Conservation (phyloP, 2,329 filamentous ascomycete genomes). For the Alternaria gansuensis region DNA sequence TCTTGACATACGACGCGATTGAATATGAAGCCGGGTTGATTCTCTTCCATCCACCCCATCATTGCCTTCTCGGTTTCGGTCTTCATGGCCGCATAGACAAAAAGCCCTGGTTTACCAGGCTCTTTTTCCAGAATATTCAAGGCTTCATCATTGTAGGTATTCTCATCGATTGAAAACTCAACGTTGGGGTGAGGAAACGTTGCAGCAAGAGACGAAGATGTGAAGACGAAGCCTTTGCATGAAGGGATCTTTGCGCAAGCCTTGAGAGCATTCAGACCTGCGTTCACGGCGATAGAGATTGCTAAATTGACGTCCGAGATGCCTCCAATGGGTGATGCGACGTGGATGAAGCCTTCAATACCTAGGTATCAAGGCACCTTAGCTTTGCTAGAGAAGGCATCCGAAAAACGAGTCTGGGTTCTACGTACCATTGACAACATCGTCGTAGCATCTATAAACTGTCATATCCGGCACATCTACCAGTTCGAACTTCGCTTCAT, state of each 20-base stretch:
- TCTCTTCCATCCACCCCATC: constrained; percentile 58
- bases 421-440: constrained; percentile 40
- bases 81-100: constrained; percentile 60
- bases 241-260: constrained; percentile 54
- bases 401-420: neutral
- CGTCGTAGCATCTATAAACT: constrained; percentile 36
- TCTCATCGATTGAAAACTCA: constrained; percentile 46
- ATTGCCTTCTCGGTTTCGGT: constrained; percentile 57
- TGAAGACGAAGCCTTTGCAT: constrained; percentile 57
- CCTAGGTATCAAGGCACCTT: constrained; percentile 13
- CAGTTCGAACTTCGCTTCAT: constrained; percentile 38
- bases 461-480: constrained; percentile 45
- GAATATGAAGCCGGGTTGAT: constrained; percentile 56
- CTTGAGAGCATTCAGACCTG: constrained; percentile 53
- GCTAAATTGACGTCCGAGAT: constrained; percentile 50
- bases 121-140: constrained; percentile 41
- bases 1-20: constrained; percentile 49
- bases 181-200: constrained; percentile 49
- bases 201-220: constrained; percentile 54
- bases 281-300: constrained; percentile 53
- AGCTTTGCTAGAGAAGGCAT: neutral
- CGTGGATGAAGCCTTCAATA: constrained; percentile 56
- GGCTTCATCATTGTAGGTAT: constrained; percentile 52
- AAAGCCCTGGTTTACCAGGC: constrained; percentile 29
- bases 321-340: constrained; percentile 56